Evolutionary conservation across 169 alveolate genomes (phyloP).

Genomic region (Nephromyces sp.): DNA sequence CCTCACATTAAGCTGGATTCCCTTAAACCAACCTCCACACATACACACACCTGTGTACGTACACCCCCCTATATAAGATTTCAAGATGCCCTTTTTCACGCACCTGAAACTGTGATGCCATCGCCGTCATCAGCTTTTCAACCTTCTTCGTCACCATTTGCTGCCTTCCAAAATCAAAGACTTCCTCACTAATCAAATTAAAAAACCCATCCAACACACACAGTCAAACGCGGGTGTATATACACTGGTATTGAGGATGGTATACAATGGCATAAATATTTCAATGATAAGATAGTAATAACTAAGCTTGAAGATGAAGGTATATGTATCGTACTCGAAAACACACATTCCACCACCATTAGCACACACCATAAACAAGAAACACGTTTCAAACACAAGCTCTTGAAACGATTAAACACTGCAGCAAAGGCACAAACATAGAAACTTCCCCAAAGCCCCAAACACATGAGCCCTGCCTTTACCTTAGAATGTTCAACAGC

Average conservation of each 20-base stretch:
- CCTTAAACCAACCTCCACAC: too few relatives aligned
- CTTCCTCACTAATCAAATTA: constrained; percentile 36
- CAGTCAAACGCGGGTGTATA: too few relatives aligned
- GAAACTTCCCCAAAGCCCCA: neutral
- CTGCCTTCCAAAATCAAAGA: constrained; percentile 81
- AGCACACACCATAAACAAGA: neutral
- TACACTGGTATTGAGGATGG: too few relatives aligned
- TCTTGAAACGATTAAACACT: neutral
- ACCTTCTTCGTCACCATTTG: constrained; percentile 71
- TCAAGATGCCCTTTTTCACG: too few relatives aligned
- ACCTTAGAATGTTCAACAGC: constrained; percentile 88
- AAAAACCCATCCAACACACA: too few relatives aligned
- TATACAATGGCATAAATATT: too few relatives aligned
- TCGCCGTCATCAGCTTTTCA: constrained; percentile 57
- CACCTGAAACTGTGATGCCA: constrained; percentile 54
- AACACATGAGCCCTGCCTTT: constrained; percentile 60
- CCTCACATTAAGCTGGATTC: too few relatives aligned
- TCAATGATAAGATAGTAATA: too few relatives aligned
- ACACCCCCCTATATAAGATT: too few relatives aligned
- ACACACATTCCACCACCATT: neutral
- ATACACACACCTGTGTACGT: too few relatives aligned
- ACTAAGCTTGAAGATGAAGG: too few relatives aligned
- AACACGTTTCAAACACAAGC: neutral
- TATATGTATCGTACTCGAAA: neutral
- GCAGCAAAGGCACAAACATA: too few relatives aligned